These are phyloP conservation scores for Uronychia setigera DNA, from an alignment of 73 alveolate species.

Conservation along the genomic window DNA sequence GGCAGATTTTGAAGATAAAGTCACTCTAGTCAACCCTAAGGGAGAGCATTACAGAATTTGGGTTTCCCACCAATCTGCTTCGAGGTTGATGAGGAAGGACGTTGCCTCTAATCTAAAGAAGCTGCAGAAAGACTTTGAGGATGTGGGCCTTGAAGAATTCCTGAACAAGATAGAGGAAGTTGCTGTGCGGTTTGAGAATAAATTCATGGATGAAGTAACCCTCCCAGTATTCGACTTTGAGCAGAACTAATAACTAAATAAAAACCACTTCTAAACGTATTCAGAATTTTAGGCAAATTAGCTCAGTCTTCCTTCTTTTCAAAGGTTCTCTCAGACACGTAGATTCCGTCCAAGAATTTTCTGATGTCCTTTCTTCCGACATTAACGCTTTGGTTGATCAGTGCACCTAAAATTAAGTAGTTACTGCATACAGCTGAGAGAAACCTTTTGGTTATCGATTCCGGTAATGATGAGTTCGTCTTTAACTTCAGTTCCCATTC, in stretches of 20 bases:
- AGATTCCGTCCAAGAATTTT: conserved; percentile 97
- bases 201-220: conserved; percentile 1
- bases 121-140: conserved; percentile 45
- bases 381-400: conserved; percentile 79
- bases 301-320: conserved; percentile 8
- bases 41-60: conserved; percentile 41
- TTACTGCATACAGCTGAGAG: conserved; percentile 66
- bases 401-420: conserved; percentile 31
- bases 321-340: conserved; percentile 75
- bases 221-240: conserved; percentile 34
- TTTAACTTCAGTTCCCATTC: conserved; percentile 50
- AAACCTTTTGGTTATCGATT: conserved; percentile 80
- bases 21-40: conserved; percentile 48
- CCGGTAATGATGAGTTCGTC: conserved; percentile 81
- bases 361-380: conserved; percentile 96
- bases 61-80: conserved; percentile 72
- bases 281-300: background rate
- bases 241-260: conserved; percentile 7
- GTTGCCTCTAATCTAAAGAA: conserved; percentile 43
- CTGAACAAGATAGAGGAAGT: conserved; percentile 29
- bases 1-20: conserved; percentile 59
- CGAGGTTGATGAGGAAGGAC: conserved; percentile 58
- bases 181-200: conserved; percentile 48
- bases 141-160: conserved; percentile 57
- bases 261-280: background rate